These are phyloP conservation scores for Penicillium sp. DNA, from an alignment of 2,329 filamentous ascomycete species.

Conservation along the genomic window DNA sequence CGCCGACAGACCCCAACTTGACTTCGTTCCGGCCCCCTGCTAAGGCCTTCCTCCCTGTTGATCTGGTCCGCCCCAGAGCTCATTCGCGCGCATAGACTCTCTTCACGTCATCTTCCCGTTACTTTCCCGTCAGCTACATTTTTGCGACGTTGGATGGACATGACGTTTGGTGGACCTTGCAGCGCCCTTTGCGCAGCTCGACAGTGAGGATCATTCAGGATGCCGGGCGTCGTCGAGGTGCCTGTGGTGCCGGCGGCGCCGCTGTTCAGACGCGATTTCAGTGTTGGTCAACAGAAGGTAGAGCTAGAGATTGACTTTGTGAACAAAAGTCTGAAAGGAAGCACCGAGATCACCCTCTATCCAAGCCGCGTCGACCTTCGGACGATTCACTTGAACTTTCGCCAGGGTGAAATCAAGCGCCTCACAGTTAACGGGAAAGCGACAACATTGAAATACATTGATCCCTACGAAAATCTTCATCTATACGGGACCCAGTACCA, in stretches of 20 bases:
- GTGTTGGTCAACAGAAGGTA: conserved; percentile 82
- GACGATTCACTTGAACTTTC: conserved; percentile 64
- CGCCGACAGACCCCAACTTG: conserved; percentile 3
- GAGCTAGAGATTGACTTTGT: conserved; percentile 88
- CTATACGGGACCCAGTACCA: conserved; percentile 72
- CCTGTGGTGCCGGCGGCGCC: conserved; percentile 38
- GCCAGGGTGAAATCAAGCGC: conserved; percentile 64
- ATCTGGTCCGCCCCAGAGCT: background rate
- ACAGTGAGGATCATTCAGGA: conserved; percentile 45
- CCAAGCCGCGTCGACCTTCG: conserved; percentile 63
- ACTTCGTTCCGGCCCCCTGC: conserved; percentile 1
- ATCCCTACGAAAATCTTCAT: conserved; percentile 56
- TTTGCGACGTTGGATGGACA: conserved; percentile 39
- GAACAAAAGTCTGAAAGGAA: conserved; percentile 74
- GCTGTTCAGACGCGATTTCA: conserved; percentile 51
- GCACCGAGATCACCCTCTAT: conserved; percentile 80
- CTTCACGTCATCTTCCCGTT: conserved; percentile 6
- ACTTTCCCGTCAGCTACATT: conserved; percentile 13
- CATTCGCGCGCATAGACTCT: conserved; percentile 16
- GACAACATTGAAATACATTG: conserved; percentile 46
- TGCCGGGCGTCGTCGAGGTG: conserved; percentile 50
- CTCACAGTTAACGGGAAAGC: conserved; percentile 56
- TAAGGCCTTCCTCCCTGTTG: background rate
- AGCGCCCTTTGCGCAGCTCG: conserved; percentile 48
- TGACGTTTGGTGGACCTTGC: conserved; percentile 45